phyloP scores from a whole-genome alignment of 768 basidiomycete genomes.

The Lentinula lateritia region DNA sequence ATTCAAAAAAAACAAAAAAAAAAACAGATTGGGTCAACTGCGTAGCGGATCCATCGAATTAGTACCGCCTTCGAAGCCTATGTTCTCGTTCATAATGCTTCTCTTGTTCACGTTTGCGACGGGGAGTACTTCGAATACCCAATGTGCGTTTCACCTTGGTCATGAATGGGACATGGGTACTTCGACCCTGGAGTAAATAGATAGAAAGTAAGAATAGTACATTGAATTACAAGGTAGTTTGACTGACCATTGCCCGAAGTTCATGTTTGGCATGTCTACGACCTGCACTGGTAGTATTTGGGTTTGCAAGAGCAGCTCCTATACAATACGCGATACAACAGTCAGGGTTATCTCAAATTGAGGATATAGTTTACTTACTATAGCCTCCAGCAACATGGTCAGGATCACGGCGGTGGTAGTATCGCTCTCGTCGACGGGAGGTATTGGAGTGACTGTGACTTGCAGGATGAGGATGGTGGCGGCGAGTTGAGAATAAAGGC shows the following conservation, averaged over 20 bases:
- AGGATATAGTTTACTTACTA: constrained; percentile 27
- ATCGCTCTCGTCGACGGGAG: constrained; percentile 11
- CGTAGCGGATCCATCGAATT: too few relatives aligned
- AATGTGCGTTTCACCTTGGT: constrained; percentile 45
- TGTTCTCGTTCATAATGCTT: background rate
- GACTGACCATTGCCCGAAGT: constrained; percentile 38
- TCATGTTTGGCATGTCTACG: constrained; percentile 42
- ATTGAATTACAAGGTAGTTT: background rate
- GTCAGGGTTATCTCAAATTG: background rate
- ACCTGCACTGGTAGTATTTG: constrained; percentile 40
- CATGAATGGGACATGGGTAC: constrained; percentile 43
- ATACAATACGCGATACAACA: constrained; percentile 11
- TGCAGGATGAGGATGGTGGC: background rate
- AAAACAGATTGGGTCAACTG: background rate
- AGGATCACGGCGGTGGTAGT: constrained; percentile 32
- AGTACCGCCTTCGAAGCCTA: background rate
- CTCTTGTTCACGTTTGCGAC: constrained; percentile 11
- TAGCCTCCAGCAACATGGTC: constrained; percentile 44
- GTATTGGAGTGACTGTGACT: constrained; percentile 8
- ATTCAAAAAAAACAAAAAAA: too few relatives aligned
- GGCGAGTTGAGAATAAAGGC: constrained; percentile 14
- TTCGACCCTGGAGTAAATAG: constrained; percentile 32
- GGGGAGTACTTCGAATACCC: constrained; percentile 44
- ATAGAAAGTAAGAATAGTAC: background rate
- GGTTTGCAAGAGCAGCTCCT: constrained; percentile 47